A percentile compares a stretch with the other conserved stretches of the same genome.
These are phyloP conservation scores for Tylopilus microsporus DNA, from an alignment of 1,284 basidiomycete genomes.

Conservation along the genomic window DNA sequence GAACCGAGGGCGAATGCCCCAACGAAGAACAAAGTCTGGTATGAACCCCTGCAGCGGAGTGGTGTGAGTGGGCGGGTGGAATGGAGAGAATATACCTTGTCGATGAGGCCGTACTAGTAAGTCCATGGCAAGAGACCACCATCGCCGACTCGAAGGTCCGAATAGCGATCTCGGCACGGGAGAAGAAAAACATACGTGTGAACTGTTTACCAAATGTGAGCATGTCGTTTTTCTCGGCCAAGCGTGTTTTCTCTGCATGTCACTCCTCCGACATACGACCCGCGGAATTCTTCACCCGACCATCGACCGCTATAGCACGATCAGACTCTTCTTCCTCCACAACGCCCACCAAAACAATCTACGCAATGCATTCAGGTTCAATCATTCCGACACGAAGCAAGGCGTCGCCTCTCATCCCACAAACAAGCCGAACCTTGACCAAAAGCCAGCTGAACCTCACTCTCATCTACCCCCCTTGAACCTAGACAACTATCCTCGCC, in stretches of 20 bases:
- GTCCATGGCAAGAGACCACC: background rate
- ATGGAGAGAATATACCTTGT: background rate
- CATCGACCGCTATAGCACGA: slow-evolving; percentile 47
- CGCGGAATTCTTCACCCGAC: slow-evolving; percentile 29
- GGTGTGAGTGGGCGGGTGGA: background rate
- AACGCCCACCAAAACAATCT: background rate
- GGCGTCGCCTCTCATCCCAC: background rate
- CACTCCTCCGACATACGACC: slow-evolving; percentile 30
- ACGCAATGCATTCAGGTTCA: slow-evolving; percentile 9
- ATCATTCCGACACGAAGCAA: slow-evolving; percentile 17
- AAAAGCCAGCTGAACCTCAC: slow-evolving; percentile 6
- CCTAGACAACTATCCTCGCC: slow-evolving; percentile 71
- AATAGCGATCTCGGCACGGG: background rate
- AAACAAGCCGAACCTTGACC: slow-evolving; percentile 2
- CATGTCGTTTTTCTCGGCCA: background rate
- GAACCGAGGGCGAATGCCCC: background rate
- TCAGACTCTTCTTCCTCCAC: slow-evolving; percentile 46
- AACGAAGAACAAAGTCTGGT: background rate
- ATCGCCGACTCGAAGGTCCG: no score
- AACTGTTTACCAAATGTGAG: background rate
- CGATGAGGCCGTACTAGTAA: background rate
- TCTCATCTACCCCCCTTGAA: slow-evolving; percentile 33
- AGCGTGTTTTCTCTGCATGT: background rate
- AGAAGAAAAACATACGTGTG: background rate
- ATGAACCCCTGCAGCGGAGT: background rate